phyloP scores from a whole-genome alignment of 2,329 filamentous ascomycete species.

The Claviceps arundinis region DNA sequence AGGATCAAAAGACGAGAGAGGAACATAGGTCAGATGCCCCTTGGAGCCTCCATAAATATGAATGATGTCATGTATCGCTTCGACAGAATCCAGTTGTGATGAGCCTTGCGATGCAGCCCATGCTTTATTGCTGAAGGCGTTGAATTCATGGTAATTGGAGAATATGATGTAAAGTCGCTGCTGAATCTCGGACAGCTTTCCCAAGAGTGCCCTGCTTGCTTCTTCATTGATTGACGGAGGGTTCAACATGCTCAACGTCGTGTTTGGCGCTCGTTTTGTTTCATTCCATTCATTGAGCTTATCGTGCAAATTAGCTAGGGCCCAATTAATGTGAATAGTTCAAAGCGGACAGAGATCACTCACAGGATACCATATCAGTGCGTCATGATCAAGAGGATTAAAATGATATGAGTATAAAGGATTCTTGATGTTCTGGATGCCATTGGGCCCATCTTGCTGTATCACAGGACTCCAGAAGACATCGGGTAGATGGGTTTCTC shows the following conservation, averaged over 20 bases:
- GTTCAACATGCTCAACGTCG: slow-evolving; percentile 13
- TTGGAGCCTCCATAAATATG: slow-evolving; percentile 44
- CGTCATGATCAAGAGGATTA: slow-evolving; percentile 42
- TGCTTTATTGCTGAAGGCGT: slow-evolving; percentile 55
- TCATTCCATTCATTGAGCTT: slow-evolving; percentile 46
- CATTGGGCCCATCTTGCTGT: slow-evolving; percentile 41
- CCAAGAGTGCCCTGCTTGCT: slow-evolving; percentile 31
- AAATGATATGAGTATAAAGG: slow-evolving; percentile 50
- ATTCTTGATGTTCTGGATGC: slow-evolving; percentile 42
- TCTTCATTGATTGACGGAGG: slow-evolving; percentile 44
- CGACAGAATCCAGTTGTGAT: slow-evolving; percentile 47
- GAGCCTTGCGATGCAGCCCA: slow-evolving; percentile 37
- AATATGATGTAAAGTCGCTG: slow-evolving; percentile 55
- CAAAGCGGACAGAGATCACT: slow-evolving; percentile 14
- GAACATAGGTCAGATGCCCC: slow-evolving; percentile 58
- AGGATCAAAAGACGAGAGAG: slow-evolving; percentile 67
- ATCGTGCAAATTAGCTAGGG: neutral
- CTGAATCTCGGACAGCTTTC: slow-evolving; percentile 40
- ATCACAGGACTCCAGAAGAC: slow-evolving; percentile 35
- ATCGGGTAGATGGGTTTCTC: slow-evolving; percentile 32
- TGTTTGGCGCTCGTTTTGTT: slow-evolving; percentile 43
- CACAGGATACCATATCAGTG: slow-evolving; percentile 48
- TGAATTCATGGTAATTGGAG: slow-evolving; percentile 53
- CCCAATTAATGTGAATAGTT: neutral
- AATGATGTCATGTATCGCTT: slow-evolving; percentile 50